These are phyloP conservation scores for Solanum rostratum DNA, from an alignment of 257 asterid genomes.

Conservation along the genomic window DNA sequence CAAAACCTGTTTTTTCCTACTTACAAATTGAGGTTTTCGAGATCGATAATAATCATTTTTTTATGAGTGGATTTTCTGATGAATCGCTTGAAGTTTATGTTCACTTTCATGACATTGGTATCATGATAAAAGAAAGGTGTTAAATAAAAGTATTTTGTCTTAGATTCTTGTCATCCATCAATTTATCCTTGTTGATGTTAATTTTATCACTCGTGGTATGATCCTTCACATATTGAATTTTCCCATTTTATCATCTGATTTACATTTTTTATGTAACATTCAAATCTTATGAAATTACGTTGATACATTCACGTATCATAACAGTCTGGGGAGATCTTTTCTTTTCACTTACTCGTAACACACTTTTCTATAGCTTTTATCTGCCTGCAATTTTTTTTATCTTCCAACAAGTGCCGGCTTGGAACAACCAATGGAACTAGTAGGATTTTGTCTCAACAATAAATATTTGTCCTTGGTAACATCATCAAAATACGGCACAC, in stretches of 20 bases:
- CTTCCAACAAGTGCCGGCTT: not conserved
- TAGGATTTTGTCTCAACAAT: not conserved
- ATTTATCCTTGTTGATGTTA: not conserved
- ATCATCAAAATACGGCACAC: not conserved
- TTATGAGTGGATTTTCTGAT: not conserved
- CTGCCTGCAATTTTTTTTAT: not conserved
- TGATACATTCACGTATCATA: accelerated
- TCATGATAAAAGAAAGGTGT: too few species aligned
- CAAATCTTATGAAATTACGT: not conserved
- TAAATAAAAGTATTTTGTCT: not conserved
- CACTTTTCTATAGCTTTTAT: not conserved
- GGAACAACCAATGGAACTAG: not conserved
- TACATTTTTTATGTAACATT: not conserved
- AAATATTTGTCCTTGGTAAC: not conserved
- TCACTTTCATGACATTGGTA: not conserved
- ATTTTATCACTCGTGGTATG: too few species aligned
- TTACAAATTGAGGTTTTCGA: not conserved
- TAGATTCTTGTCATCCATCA: not conserved
- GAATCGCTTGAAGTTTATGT: not conserved
- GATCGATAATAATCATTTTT: not conserved
- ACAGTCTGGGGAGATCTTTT: not conserved
- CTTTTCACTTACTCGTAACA: not conserved
- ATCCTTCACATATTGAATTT: too few species aligned
- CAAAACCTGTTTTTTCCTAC: too few species aligned
- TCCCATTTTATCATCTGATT: not conserved